phyloP scores from a whole-genome alignment of 169 alveolate genomes.

The Cryptosporidium canis region DNA sequence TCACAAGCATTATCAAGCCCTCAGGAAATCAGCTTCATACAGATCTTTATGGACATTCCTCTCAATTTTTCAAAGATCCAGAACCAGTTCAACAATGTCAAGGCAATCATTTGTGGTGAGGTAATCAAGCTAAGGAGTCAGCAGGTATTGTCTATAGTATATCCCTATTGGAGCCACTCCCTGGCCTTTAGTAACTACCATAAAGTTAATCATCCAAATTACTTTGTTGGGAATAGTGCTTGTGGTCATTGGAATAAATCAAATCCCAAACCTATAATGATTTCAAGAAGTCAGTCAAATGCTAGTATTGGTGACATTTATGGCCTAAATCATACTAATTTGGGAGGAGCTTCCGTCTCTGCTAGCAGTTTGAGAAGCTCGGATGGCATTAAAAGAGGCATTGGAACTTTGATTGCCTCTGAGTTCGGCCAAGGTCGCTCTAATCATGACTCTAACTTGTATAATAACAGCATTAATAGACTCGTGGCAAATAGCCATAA shows the following conservation, averaged over 20 bases:
- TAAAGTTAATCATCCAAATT: neutral
- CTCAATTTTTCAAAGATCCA: constrained; percentile 22
- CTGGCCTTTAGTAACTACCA: constrained; percentile 21
- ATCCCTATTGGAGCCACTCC: constrained; percentile 64
- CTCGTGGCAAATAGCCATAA: neutral
- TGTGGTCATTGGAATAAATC: neutral
- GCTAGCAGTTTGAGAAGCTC: neutral
- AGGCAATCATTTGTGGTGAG: constrained; percentile 67
- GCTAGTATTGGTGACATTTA: neutral
- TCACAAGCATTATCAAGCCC: neutral
- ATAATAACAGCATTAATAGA: neutral
- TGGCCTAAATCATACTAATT: neutral
- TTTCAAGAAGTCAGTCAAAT: neutral
- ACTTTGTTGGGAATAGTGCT: neutral
- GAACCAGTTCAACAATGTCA: constrained; percentile 15
- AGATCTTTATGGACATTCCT: constrained; percentile 48
- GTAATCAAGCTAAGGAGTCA: neutral
- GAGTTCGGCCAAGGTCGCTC: neutral
- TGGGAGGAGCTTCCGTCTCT: neutral
- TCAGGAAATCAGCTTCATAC: constrained; percentile 14
- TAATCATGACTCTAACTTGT: too few relatives aligned
- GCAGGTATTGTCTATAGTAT: neutral
- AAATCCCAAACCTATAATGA: neutral
- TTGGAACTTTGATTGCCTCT: too few relatives aligned
- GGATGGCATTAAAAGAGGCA: too few relatives aligned